Evolutionary conservation across 2,329 filamentous ascomycete species (phyloP), one percentile per base, ranked within the genome.

Genomic region (Macrophomina pseudophaseolina): DNA sequence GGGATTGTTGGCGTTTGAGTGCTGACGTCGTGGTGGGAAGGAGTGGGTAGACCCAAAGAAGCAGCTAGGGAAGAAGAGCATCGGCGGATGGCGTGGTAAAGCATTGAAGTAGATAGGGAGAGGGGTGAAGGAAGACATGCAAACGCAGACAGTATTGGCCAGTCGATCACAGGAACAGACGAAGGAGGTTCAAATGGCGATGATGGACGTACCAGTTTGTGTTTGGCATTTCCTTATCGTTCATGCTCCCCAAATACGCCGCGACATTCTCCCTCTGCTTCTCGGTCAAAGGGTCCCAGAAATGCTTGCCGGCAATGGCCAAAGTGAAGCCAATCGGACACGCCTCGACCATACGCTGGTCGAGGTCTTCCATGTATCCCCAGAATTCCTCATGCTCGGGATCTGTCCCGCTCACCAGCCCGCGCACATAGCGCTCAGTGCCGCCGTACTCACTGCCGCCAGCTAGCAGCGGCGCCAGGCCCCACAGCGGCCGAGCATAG

Each of bases 271-370:
- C 79, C 72, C 84, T 87, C 74, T 92, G 87, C 70, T 82, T 83
- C 16, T 85, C 84, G 2, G 83, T 86, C 72, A 94, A 80, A 1
- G 85, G 86, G 14, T 88, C 81, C 90, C 90, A 93, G 67, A 93
- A 85, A 71, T 74, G 83, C 81, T 75, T 79, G 33, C 84, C 82
- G 40, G 88, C 90, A 63, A 93, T 88, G 38, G 90, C 90, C 64
- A 94, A 81, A 1, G 90, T 87, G 72, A 88, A 94, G 0, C 91
- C 91, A 67, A 94, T 83, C 0, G 91, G 91, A 74, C 91, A 93
- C 84, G 93, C 92, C 76, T 94, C 91, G 2, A 94, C 91, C 91
- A 94, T 94, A 32, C 91, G 83, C 81, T 94, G 91, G 73, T 94
- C 91, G 66, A 90, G 88, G 73, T 93, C 90, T 70, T 88, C 84